A percentile compares a stretch with the other conserved stretches of the same genome.
These are phyloP conservation scores for Orychophragmus violaceus DNA, from an alignment of 345 rosid species.

Conservation along the genomic window DNA sequence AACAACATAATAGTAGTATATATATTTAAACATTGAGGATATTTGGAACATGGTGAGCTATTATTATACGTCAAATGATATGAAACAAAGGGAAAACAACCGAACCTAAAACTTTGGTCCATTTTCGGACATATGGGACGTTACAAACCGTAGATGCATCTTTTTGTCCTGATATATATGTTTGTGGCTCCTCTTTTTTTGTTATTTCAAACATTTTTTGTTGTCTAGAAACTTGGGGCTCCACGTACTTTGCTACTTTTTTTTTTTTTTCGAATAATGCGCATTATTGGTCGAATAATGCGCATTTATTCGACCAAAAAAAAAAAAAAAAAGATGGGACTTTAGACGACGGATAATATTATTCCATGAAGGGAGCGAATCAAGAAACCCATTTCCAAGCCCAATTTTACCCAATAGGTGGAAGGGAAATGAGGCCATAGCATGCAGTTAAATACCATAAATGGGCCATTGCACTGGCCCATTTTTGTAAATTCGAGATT, in stretches of 20 bases:
- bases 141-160: conserved; percentile 32
- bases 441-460: neutral
- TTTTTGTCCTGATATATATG: conserved; percentile 1
- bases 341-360: neutral
- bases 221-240: too few species aligned
- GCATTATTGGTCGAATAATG: too few species aligned
- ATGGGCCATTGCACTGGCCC: neutral
- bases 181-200: conserved; percentile 13
- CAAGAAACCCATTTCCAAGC: neutral
- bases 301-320: too few species aligned
- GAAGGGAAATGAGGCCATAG: conserved; percentile 4
- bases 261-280: neutral
- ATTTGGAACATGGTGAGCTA: too few species aligned
- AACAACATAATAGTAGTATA: neutral
- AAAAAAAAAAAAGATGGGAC: neutral
- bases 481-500: too few species aligned
- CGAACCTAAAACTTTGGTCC: conserved; percentile 21
- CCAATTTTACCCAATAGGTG: conserved; percentile 7
- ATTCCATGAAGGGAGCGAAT: neutral
- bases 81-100: neutral
- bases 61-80: too few species aligned
- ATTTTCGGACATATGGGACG: conserved; percentile 27
- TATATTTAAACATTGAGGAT: too few species aligned
- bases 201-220: neutral
- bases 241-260: too few species aligned